Base-by-base conservation (phyloP, 2,329 filamentous ascomycete species). In the Colletotrichum lentis region DNA sequence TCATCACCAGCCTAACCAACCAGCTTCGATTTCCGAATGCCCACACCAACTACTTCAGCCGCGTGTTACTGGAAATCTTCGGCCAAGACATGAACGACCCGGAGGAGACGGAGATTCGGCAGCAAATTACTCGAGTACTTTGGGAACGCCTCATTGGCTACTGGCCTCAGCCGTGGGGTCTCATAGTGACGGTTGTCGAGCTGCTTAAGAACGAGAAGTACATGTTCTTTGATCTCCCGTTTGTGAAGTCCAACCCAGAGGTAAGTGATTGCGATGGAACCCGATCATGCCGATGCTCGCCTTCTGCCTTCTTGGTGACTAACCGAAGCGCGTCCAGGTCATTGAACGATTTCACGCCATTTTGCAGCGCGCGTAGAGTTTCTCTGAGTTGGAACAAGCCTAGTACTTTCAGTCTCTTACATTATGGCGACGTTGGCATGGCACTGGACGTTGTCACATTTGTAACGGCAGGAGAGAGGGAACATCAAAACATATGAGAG, bases 111-210 rank as follows among this genome's bases (percentile, higher is more conserved):
- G 91, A 94, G 70, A 90, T 97, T 55, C 92, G 95, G 43, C 91
- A 98, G 80, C 93, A 96, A 77, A 95, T 99, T 67, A 93, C 93
- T 60, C 89, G 95, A 54, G 89, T 97, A 27, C 83, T 99, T 53
- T 84, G 97, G 44, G 96, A 99, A 83, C 89, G 96, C 56, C 83
- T 97, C 54, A 88, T 96, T 68, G 91, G 93, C 24, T 93, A 93
- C 77, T 93, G 94, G 81, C 95, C 95, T 60, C 95, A 98, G 77
- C 95, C 96, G 20, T 98, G 95, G 95, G 96, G 96, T 14, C 82
- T 99, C 50, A 90, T 97, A 77, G 90, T 94, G 70, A 95, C 94
- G 43, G 86, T 97, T 69, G 82, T 96, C 71, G 96, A 98, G 81
- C 86, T 99, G 65, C 85, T 97, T 72, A 96, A 97, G 84, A 97